Conservation (phyloP, 371 early-diverging fungal species). For the Zopfochytrium polystomum region DNA sequence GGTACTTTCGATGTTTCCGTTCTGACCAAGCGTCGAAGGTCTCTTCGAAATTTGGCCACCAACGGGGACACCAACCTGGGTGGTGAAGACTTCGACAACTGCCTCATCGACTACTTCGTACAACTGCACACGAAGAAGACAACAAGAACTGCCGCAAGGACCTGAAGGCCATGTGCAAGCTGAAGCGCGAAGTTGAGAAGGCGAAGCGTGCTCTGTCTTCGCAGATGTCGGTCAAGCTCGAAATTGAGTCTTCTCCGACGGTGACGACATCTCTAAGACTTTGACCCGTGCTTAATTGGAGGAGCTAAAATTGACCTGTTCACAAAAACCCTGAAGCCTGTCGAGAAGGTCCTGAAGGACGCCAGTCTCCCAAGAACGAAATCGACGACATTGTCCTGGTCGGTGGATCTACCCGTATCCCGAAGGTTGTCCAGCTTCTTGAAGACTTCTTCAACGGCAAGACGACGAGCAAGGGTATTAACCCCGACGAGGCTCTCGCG, state of each 20-base stretch:
- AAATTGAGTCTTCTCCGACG: constrained; percentile 64
- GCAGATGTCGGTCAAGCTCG: constrained; percentile 51
- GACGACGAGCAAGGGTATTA: constrained; percentile 66
- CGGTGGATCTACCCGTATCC: constrained; percentile 97
- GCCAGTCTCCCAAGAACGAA: constrained; percentile 62
- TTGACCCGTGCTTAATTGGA: constrained; percentile 59
- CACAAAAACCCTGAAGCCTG: constrained; percentile 56
- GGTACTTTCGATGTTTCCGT: constrained; percentile 94
- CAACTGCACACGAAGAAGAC: constrained; percentile 78
- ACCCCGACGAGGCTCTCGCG: constrained; percentile 95
- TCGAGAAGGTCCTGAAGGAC: constrained; percentile 67
- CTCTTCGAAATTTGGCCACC: constrained; percentile 84
- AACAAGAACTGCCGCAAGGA: constrained; percentile 65
- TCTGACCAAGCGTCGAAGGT: constrained; percentile 79
- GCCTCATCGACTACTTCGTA: constrained; percentile 62
- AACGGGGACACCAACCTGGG: constrained; percentile 93
- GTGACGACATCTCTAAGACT: constrained; percentile 54
- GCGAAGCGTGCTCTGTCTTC: constrained; percentile 80
- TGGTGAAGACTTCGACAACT: constrained; percentile 93
- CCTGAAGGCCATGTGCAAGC: constrained; percentile 71
- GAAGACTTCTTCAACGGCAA: constrained; percentile 82
- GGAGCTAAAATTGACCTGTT: constrained; percentile 55
- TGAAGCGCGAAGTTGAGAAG: constrained; percentile 81
- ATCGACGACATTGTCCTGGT: constrained; percentile 89
- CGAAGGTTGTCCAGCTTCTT: constrained; percentile 87